These are phyloP conservation scores for Apostasia ramifera DNA, from an alignment of 106 monocot species.

Conservation along the genomic window DNA sequence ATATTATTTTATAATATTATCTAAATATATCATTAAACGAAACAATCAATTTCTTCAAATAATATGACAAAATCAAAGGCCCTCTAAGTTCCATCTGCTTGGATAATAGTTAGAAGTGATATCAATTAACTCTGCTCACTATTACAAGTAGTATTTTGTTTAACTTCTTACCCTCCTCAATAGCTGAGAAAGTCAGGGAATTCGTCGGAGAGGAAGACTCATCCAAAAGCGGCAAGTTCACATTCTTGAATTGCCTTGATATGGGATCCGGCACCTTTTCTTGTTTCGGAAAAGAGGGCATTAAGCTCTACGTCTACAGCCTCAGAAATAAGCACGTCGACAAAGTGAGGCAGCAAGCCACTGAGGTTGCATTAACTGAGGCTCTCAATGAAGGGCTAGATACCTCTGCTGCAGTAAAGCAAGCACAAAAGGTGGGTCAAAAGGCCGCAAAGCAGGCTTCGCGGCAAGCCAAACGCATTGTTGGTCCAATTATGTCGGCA, in stretches of 20 bases:
- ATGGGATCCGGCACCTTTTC: constrained; percentile 48
- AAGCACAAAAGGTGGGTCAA: constrained; percentile 55
- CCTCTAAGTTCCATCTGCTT: no score
- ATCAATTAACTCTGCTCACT: no score
- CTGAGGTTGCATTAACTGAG: constrained; percentile 46
- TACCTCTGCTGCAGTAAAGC: constrained; percentile 49
- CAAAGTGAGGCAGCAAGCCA: constrained; percentile 31
- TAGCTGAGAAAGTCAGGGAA: constrained; percentile 54
- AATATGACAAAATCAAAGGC: no score
- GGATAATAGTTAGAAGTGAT: no score
- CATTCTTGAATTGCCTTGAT: constrained; percentile 50
- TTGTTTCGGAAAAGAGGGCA: constrained; percentile 34
- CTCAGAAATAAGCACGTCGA: constrained; percentile 40
- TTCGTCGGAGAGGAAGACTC: constrained; percentile 41
- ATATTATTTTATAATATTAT: no score
- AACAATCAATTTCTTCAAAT: no score
- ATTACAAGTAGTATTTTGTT: no score
- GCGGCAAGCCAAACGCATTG: constrained; percentile 74
- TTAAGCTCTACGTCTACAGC: constrained; percentile 55
- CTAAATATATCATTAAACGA: no score
- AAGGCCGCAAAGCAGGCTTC: constrained; percentile 73
- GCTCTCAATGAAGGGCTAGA: constrained; percentile 46
- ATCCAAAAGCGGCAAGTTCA: constrained; percentile 55
- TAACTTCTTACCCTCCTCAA: not conserved
- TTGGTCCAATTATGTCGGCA: constrained; percentile 73